Percentiles rank a stretch among this genome's conserved stretches.
Evolutionary conservation across 768 basidiomycete genomes (phyloP).

Genomic region (Porpolomopsis calyptriformis): DNA sequence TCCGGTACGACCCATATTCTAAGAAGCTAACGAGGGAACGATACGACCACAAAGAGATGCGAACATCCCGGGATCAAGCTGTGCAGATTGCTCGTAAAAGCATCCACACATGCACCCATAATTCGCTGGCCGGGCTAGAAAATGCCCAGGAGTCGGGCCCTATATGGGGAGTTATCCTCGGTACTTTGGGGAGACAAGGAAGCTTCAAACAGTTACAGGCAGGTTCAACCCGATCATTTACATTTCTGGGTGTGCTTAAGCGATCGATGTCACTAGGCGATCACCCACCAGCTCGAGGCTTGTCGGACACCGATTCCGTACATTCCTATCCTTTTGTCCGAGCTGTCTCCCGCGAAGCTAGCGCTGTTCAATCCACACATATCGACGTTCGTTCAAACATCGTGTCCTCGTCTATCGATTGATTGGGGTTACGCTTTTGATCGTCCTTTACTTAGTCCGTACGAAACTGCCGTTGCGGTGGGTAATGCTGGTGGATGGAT

Average conservation of each 20-base stretch:
- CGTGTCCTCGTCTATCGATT: slow-evolving; percentile 91
- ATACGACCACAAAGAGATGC: slow-evolving; percentile 88
- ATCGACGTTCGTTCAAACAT: slow-evolving; percentile 89
- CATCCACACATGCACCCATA: slow-evolving; percentile 27
- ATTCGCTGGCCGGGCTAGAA: slow-evolving; percentile 3
- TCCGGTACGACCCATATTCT: slow-evolving; percentile 96
- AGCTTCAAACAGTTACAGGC: slow-evolving; percentile 82
- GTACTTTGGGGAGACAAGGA: slow-evolving; percentile 91
- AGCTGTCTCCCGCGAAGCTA: slow-evolving; percentile 92
- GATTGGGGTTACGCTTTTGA: slow-evolving; percentile 99
- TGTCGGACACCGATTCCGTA: slow-evolving; percentile 54
- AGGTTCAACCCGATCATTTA: slow-evolving; percentile 3
- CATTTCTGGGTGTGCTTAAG: neutral
- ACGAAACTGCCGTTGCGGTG: slow-evolving; percentile 83
- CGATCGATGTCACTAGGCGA: slow-evolving; percentile 36
- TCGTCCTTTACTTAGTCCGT: slow-evolving; percentile 80
- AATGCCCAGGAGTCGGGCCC: slow-evolving; percentile 13
- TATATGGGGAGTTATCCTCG: slow-evolving; percentile 89
- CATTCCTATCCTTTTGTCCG: slow-evolving; percentile 87
- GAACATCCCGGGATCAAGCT: slow-evolving; percentile 57
- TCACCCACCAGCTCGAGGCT: slow-evolving; percentile 55
- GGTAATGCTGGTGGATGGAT: slow-evolving; percentile 63
- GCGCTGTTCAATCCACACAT: slow-evolving; percentile 73
- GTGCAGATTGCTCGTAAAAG: slow-evolving; percentile 64
- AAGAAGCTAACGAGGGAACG: slow-evolving; percentile 92